phyloP scores from a whole-genome alignment of 1,284 basidiomycete genomes.

The Rhodotorula sp. region DNA sequence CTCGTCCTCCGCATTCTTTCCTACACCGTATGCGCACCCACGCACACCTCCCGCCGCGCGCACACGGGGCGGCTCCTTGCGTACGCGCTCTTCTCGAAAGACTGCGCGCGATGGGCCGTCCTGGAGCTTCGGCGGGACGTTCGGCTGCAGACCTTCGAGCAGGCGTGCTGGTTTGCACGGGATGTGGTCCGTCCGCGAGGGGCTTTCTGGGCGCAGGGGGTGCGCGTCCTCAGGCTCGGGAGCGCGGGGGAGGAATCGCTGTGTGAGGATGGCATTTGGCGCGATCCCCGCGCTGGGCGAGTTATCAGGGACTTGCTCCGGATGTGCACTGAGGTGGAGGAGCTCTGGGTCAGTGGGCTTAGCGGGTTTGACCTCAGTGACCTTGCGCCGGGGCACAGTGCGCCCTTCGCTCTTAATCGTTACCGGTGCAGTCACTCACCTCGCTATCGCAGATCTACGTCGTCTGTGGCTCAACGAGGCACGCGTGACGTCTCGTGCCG shows the following conservation, averaged over 20 bases:
- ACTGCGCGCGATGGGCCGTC: slow-evolving; percentile 3
- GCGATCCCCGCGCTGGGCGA: neutral
- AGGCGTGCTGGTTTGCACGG: neutral
- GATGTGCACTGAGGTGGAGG: neutral
- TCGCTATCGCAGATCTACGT: neutral
- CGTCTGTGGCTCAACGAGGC: neutral
- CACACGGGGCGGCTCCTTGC: neutral
- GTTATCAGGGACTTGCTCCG: neutral
- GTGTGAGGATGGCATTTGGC: neutral
- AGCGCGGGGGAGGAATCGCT: neutral
- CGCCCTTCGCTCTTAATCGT: neutral
- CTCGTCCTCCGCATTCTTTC: slow-evolving; percentile 17
- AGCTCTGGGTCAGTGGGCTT: slow-evolving; percentile 9
- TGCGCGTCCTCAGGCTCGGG: neutral
- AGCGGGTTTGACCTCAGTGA: neutral
- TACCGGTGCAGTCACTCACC: neutral
- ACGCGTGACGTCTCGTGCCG: neutral
- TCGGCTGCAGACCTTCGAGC: neutral
- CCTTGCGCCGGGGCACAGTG: neutral
- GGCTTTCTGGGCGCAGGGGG: neutral
- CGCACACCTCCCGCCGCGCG: neutral
- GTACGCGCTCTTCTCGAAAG: neutral
- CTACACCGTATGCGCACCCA: slow-evolving; percentile 4
- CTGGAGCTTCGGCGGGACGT: neutral
- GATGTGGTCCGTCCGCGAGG: neutral